Base-by-base conservation (phyloP, 2,329 filamentous ascomycete genomes). In the Plenodomus lindquistii region DNA sequence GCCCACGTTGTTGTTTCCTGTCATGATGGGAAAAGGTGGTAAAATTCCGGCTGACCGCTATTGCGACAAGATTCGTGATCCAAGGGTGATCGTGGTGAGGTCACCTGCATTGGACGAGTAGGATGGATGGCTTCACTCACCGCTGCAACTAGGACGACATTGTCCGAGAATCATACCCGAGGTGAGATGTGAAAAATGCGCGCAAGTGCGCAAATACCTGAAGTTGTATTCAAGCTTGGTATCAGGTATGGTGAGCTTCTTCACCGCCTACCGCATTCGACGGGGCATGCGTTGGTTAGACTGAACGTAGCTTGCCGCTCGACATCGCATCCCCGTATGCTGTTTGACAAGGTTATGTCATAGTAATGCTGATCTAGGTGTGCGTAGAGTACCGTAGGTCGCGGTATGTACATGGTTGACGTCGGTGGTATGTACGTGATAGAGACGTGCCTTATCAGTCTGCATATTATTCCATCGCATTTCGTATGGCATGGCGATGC, bases 361-460 rank as follows among this genome's bases (percentile, higher is more conserved):
- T 46, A 48, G 47, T 59, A 63, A 57, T 52, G 65, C 55, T 62
- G 59, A 59, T 62, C 57, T 35, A 17, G 11, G 27, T 21, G 24
- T 55, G 48, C 52, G 59, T 41, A 27, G 54, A 48, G 38, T 42
- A 34, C 42, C 27, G 40, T 49, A 37, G 45, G 42, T 49, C 27
- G 19, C 29, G 43, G 52, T 55, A 52, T 42, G 49, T 60, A 59
- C 60, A 65, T 31, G 27, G 11, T 31, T 15, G 27, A 31, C 27
- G 27, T 31, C 27, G 27, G 27, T 31, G 15, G 27, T 13, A 66
- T 62, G 63, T 62, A 63, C 59, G 60, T 43, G 50, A 57, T 40
- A 34, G 39, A 37, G 40, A 52, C 49, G 54, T 62, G 53, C 57
- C 60, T 68, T 69, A 67, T 69, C 65, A 60, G 62, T 57, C 50